Percentiles rank a stretch among this genome's conserved stretches.
Evolutionary conservation across 1,139 yeast genomes (phyloP).

Genomic region (Pichia sp.): DNA sequence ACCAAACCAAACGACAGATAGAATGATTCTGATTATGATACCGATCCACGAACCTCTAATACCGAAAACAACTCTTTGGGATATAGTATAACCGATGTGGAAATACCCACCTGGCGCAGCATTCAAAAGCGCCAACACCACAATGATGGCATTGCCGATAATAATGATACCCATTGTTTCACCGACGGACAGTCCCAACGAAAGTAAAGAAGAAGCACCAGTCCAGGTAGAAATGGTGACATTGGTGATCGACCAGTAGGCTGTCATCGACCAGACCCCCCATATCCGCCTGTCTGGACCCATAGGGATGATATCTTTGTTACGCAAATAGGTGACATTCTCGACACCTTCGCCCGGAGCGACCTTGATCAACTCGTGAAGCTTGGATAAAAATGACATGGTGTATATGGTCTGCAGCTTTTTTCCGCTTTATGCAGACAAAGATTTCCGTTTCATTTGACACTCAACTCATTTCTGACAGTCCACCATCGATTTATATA

Average conservation of each 20-base stretch:
- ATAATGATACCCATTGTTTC: background rate
- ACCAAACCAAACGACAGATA: constrained; percentile 5
- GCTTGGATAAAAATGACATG: background rate
- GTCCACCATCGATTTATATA: too few relatives aligned
- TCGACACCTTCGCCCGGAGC: background rate
- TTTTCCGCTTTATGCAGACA: too few relatives aligned
- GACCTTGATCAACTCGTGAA: background rate
- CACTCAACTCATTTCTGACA: too few relatives aligned
- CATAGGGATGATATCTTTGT: background rate
- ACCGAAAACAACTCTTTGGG: constrained; percentile 1
- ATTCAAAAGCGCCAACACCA: background rate
- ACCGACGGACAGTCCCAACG: background rate
- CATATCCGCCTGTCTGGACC: background rate
- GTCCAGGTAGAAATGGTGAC: background rate
- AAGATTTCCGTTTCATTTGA: too few relatives aligned
- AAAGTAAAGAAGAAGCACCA: constrained; percentile 1
- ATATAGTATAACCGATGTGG: constrained; percentile 2
- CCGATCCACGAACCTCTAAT: background rate
- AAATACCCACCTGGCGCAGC: background rate
- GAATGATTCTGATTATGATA: background rate
- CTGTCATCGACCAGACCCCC: background rate
- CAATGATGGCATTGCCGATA: background rate
- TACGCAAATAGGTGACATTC: background rate
- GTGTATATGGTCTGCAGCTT: background rate
- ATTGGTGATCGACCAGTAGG: background rate